phyloP scores from a whole-genome alignment of 2,329 filamentous ascomycete species.

The Trichophyton benhamiae region DNA sequence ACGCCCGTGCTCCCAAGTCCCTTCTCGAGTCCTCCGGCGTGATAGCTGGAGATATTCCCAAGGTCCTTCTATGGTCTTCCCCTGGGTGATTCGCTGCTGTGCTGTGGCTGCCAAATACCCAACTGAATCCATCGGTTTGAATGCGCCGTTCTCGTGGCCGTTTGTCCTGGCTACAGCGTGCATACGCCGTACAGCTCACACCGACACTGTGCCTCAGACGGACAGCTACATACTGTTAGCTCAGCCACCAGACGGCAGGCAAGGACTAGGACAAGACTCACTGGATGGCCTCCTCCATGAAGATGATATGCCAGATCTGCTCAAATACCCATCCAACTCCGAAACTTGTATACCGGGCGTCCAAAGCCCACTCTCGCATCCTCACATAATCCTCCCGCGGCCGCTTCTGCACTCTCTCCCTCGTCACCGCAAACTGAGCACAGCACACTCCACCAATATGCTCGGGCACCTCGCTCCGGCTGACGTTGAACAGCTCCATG shows the following conservation, averaged over 20 bases:
- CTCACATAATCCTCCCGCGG: slow-evolving; percentile 42
- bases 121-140: not conserved
- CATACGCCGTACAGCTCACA: slow-evolving; percentile 10
- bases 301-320: slow-evolving; percentile 53
- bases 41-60: too few species aligned
- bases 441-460: slow-evolving; percentile 42
- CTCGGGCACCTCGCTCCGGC: slow-evolving; percentile 25
- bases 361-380: slow-evolving; percentile 49
- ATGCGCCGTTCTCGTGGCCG: not conserved
- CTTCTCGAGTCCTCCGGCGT: too few species aligned
- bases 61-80: too few species aligned
- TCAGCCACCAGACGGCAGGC: not conserved
- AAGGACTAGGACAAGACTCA: slow-evolving; percentile 16
- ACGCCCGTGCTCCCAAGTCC: not conserved
- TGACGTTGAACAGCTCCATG: slow-evolving; percentile 36
- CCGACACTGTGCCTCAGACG: slow-evolving; percentile 5
- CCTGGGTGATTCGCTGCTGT: too few species aligned
- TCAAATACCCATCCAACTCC: slow-evolving; percentile 50
- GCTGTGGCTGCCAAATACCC: too few species aligned
- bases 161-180: not conserved
- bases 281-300: slow-evolving; percentile 31
- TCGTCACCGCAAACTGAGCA: slow-evolving; percentile 43
- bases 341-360: slow-evolving; percentile 42
- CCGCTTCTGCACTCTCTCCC: slow-evolving; percentile 35
- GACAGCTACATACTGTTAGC: slow-evolving; percentile 5